Conservation (phyloP, 164 flowering plant genomes). For the Cinnamomum chago region DNA sequence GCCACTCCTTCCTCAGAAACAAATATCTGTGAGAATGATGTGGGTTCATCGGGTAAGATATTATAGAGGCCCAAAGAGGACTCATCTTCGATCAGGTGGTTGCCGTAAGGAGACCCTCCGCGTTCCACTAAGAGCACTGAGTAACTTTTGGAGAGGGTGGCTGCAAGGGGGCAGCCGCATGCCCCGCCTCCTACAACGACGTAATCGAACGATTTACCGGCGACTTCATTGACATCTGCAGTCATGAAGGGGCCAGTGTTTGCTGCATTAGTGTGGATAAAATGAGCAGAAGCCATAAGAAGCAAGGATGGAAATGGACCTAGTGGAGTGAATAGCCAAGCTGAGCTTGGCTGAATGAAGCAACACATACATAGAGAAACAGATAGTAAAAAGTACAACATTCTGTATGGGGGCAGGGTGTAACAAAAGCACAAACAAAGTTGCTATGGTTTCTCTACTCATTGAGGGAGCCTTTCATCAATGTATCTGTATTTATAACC, state of each 20-base stretch:
- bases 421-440: too few relatives aligned
- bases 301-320: too few relatives aligned
- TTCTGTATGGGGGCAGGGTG: too few relatives aligned
- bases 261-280: conserved; percentile 5
- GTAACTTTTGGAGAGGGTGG: conserved; percentile 37
- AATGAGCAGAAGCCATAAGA: too few relatives aligned
- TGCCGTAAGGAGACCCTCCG: conserved; percentile 21
- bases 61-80: conserved; percentile 20
- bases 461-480: too few relatives aligned
- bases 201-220: conserved; percentile 38
- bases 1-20: conserved; percentile 35
- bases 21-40: conserved; percentile 31
- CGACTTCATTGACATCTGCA: conserved; percentile 22
- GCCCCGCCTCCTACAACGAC: conserved; percentile 49
- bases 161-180: conserved; percentile 45
- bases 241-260: conserved; percentile 24
- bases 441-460: too few relatives aligned
- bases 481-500: too few relatives aligned
- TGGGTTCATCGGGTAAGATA: conserved; percentile 22
- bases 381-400: too few relatives aligned
- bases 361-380: too few relatives aligned
- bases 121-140: conserved; percentile 27
- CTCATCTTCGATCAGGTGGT: conserved; percentile 10
- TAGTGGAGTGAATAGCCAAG: too few relatives aligned
- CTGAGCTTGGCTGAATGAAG: too few relatives aligned